phyloP scores from a whole-genome alignment of 1,284 basidiomycete species.

The Boletus sp. region DNA sequence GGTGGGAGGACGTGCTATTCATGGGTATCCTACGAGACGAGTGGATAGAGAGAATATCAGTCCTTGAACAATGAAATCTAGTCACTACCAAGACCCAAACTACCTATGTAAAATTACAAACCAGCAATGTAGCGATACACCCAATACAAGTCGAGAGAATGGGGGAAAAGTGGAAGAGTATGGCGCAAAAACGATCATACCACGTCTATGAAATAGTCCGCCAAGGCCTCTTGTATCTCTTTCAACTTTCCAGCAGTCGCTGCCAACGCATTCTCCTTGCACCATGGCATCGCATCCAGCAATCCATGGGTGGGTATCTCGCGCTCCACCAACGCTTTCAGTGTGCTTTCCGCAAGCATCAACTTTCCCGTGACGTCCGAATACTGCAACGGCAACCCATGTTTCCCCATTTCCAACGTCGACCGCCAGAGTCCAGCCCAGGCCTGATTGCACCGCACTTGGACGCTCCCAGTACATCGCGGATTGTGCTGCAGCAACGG shows the following conservation, averaged over 20 bases:
- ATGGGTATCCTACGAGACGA: slow-evolving; percentile 40
- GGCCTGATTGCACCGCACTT: slow-evolving; percentile 47
- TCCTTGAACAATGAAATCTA: slow-evolving; percentile 26
- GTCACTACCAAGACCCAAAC: neutral
- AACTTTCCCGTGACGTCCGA: slow-evolving; percentile 46
- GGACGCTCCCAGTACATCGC: slow-evolving; percentile 42
- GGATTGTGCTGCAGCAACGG: slow-evolving; percentile 44
- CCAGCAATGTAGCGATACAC: slow-evolving; percentile 12
- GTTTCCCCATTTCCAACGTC: slow-evolving; percentile 42
- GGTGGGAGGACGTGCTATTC: slow-evolving; percentile 34
- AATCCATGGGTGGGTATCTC: slow-evolving; percentile 45
- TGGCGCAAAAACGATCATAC: slow-evolving; percentile 17
- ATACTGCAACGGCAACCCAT: slow-evolving; percentile 41
- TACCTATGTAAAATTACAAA: slow-evolving; percentile 14
- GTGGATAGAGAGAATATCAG: slow-evolving; percentile 33
- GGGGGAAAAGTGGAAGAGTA: neutral
- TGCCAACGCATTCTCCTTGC: slow-evolving; percentile 38
- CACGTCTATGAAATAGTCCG: slow-evolving; percentile 44
- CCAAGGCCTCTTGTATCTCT: slow-evolving; percentile 44
- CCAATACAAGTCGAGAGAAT: neutral
- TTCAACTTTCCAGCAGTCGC: slow-evolving; percentile 42
- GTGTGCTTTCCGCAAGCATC: slow-evolving; percentile 45
- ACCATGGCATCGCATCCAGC: slow-evolving; percentile 46
- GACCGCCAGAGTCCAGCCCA: slow-evolving; percentile 47
- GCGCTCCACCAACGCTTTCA: slow-evolving; percentile 47